Base-by-base conservation (phyloP, 345 rosid species). In the Aethionema arabicum region DNA sequence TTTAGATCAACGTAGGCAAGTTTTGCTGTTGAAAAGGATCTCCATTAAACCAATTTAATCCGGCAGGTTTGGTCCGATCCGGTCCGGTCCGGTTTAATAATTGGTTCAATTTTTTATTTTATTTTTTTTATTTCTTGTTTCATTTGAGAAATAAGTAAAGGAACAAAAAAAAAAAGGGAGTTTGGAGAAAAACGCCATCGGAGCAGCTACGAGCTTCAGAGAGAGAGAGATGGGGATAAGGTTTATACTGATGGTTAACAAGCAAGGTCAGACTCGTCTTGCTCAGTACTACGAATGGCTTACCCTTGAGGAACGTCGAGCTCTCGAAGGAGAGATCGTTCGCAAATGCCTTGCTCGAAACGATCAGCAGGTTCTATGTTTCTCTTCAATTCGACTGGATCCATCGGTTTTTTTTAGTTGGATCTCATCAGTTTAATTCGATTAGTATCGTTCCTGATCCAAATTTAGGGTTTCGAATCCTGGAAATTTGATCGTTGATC, bases 201-300 rank as follows among this genome's bases (percentile, higher is more conserved):
- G 30, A 32, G 7, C 36, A 30, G 29, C 7, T 48, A 35, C 40
- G 32, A 54, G 14, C 11, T 27, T 8, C 13, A 32, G 45, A 40
- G 53, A 16, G 10, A 14, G 52, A 43, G 43, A 56, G 54, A 93
- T 90, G 99, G 96, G 96, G 74, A 93, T 93, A 69, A 77, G 99
- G 72, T 93, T 93, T 80, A 79, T 93, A 76, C 59, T 93, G 70
- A 93, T 90, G 99, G 99, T 93, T 76, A 93, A 93, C 88, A 90
- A 93, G 76, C 97, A 93, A 79, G 97, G 99, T 5, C 99, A 93
- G 75, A 87, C 99, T 15, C 96, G 96, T 56, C 86, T 93, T 2
- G 97, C 99, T 57, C 99, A 90, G 61, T 90, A 95, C 79, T 95
- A 95, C 72, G 99, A 90, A 55, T 95, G 96, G 97, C 89, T 95